A percentile compares a stretch with the other conserved stretches of the same genome.
These are phyloP conservation scores for Nitzschia palea DNA, from an alignment of 108 stramenopile genomes.

Conservation along the genomic window DNA sequence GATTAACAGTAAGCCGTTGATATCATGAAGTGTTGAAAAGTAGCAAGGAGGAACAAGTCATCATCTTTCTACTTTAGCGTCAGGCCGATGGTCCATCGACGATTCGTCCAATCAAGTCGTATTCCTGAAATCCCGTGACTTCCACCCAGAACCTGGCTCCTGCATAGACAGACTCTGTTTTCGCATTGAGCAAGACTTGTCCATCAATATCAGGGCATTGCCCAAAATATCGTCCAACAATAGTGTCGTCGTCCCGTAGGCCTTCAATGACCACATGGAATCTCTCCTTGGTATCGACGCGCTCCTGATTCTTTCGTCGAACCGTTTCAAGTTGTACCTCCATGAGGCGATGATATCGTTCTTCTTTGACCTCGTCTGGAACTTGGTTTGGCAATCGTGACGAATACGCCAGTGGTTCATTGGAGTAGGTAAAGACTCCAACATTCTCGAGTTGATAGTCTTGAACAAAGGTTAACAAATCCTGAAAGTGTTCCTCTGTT, in stretches of 20 bases:
- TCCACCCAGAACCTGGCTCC: conserved; percentile 45
- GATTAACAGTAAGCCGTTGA: too few relatives aligned
- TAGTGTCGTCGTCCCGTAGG: conserved; percentile 15
- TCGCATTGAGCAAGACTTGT: conserved; percentile 34
- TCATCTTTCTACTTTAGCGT: too few relatives aligned
- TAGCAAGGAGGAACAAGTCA: too few relatives aligned
- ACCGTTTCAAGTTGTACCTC: conserved; percentile 37
- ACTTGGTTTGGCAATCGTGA: conserved; percentile 49
- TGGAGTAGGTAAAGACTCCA: conserved; percentile 36
- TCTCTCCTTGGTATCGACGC: conserved; percentile 11
- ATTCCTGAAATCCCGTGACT: conserved; percentile 38
- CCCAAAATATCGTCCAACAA: conserved; percentile 47
- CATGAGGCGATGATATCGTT: conserved; percentile 54
- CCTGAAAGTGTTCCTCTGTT: conserved; percentile 78
- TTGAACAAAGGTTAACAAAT: conserved; percentile 70
- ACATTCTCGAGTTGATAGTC: conserved; percentile 43
- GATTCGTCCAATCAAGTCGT: conserved; percentile 42
- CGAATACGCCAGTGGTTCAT: conserved; percentile 40
- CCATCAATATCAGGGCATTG: conserved; percentile 55
- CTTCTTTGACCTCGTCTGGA: conserved; percentile 70
- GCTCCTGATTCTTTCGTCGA: conserved; percentile 21
- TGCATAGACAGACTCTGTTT: conserved; percentile 16
- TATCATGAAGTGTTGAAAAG: too few relatives aligned
- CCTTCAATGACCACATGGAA: conserved; percentile 46
- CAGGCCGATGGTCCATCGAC: not conserved